Conservation (phyloP, 1,139 yeast species). For the Saccharomyces pastorianus region DNA sequence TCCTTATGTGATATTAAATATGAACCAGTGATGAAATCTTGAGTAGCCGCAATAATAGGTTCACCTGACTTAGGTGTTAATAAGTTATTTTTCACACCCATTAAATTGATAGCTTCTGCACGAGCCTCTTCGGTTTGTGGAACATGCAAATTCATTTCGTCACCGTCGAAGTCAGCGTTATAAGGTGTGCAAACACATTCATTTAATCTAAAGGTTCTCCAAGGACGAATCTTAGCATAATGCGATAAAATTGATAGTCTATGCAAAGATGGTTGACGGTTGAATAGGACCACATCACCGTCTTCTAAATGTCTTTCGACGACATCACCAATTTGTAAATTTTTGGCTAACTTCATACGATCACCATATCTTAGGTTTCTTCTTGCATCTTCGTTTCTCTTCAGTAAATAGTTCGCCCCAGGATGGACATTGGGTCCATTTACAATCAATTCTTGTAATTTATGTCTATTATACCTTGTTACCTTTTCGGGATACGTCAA, state of each 20-base stretch:
- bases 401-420: conserved; percentile 88
- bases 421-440: conserved; percentile 91
- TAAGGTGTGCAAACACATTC: conserved; percentile 99
- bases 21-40: conserved; percentile 96
- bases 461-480: conserved; percentile 75
- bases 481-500: conserved; percentile 94
- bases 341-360: conserved; percentile 65
- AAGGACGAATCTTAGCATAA: conserved; percentile 91
- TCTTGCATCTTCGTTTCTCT: conserved; percentile 76
- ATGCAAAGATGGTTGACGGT: conserved; percentile 96
- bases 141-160: conserved; percentile 97
- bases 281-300: conserved; percentile 91
- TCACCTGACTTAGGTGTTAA: conserved; percentile 97
- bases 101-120: conserved; percentile 92
- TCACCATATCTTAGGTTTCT: conserved; percentile 88
- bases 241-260: conserved; percentile 90
- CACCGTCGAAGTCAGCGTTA: conserved; percentile 99
- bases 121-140: conserved; percentile 99
- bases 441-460: conserved; percentile 60
- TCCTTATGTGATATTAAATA: conserved; percentile 89
- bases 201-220: conserved; percentile 95
- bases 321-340: conserved; percentile 76
- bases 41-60: conserved; percentile 98
- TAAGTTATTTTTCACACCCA: conserved; percentile 95
- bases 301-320: conserved; percentile 97